Evolutionary conservation across 331 rosid species (phyloP), one percentile per base, ranked within the genome.

Genomic region (Rosa hybrid): DNA sequence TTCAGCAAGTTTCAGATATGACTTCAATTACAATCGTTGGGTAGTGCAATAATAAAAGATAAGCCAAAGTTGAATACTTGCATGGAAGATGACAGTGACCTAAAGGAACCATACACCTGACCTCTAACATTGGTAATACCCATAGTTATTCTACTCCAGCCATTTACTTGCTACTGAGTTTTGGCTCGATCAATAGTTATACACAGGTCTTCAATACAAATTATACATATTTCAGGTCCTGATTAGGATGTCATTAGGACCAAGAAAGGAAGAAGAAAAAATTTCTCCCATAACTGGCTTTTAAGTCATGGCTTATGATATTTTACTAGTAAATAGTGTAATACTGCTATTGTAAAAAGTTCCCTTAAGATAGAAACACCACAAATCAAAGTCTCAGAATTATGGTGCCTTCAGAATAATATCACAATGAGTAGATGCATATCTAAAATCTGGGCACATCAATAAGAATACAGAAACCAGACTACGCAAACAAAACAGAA

Each of bases 11-110:
- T 78, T 30, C 69, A 49, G 56, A 78, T 9, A 46, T 11, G 39
- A 65, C n/a, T 49, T n/a, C 21, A 80, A 48, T 49, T 57, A 56
- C 70, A 30, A 34, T 46, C 70, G 39, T 76, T 76, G 54, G 75
- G 18, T 45, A 77, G 23, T 42, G 48, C 60, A 45, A 23, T 50
- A 67, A 72, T 54, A 21, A 74, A 80, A 80, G 79, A 81, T 49
- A 54, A 39, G 72, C 63, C 75, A 79, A 30, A 59, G 56, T 27
- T 44, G 16, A 39, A 68, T 4, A 68, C 14, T 68, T 39, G 68
- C 82, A 48, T 27, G 63, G 63, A 77, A 64, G 50, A 65, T n/a
- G 51, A 77, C 63, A 7, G 11, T n/a, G 63, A 48, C 34, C 73
- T 64, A 64, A 30, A 64, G n/a, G 50, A 34, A 67, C 72, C 14